These are phyloP conservation scores for Pyrenula massariospora DNA, from an alignment of 495 filamentous ascomycete genomes.

Conservation along the genomic window DNA sequence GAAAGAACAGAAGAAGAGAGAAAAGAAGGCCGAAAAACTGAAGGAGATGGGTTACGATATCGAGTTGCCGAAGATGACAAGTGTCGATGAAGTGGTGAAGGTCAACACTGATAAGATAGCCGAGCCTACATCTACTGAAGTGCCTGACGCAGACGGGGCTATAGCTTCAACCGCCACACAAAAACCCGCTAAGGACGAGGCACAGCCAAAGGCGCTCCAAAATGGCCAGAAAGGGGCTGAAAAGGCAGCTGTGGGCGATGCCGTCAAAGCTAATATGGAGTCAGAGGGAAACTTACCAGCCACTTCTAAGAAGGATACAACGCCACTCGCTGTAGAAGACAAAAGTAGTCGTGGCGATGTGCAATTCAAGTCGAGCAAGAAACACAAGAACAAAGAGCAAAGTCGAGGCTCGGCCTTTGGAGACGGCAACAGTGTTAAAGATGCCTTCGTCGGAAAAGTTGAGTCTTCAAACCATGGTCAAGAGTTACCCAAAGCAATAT, in stretches of 20 bases:
- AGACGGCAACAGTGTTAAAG: no score
- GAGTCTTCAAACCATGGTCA: no score
- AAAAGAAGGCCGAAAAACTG: conserved; percentile 56
- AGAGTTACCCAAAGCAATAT: no score
- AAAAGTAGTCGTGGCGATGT: not conserved
- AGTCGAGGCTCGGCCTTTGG: no score
- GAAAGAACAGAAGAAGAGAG: conserved; percentile 56
- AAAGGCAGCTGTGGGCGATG: not conserved
- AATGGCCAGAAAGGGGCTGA: not conserved
- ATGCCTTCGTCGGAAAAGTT: no score
- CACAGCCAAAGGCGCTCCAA: not conserved
- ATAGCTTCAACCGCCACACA: not conserved
- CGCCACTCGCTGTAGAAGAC: not conserved
- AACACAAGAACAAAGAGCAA: no score
- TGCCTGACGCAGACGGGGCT: not conserved
- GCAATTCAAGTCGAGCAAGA: not conserved
- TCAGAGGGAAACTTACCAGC: not conserved
- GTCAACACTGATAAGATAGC: not conserved
- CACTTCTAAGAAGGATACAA: not conserved
- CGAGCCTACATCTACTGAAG: not conserved
- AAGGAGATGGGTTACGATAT: conserved; percentile 79
- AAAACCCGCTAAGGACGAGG: no score
- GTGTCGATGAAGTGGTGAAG: conserved; percentile 39
- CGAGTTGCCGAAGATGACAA: conserved; percentile 60
- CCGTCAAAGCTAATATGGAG: not conserved